A percentile compares a stretch with the other conserved stretches of the same genome.
phyloP scores from a whole-genome alignment of 1,284 basidiomycete species.

The Trichosporon faecale region DNA sequence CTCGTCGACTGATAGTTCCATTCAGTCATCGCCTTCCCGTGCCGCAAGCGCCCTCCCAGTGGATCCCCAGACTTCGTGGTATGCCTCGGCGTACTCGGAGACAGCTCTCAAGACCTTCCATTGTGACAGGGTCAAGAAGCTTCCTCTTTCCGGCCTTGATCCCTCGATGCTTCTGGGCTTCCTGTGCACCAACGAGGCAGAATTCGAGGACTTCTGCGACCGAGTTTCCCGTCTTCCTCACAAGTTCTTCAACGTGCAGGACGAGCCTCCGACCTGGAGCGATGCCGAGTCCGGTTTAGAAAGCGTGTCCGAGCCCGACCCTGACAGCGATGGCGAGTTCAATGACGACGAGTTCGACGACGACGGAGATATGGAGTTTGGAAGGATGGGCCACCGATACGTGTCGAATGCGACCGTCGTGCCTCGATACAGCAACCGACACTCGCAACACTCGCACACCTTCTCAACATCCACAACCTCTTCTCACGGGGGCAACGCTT shows the following conservation, averaged over 20 bases:
- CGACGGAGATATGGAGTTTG: constrained; percentile 18
- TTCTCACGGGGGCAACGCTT: not conserved
- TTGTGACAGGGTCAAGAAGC: constrained; percentile 87
- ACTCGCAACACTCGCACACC: not conserved
- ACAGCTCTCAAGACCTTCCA: constrained; percentile 83
- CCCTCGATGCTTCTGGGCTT: constrained; percentile 97
- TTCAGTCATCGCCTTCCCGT: constrained; percentile 9
- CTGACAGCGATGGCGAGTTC: constrained; percentile 18
- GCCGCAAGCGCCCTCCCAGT: constrained; percentile 17
- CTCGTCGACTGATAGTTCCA: not conserved
- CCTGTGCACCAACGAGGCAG: constrained; percentile 71
- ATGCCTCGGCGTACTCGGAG: constrained; percentile 61
- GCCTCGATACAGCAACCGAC: not conserved
- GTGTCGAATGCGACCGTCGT: constrained; percentile 1
- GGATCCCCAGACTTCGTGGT: constrained; percentile 58
- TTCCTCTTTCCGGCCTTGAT: constrained; percentile 85
- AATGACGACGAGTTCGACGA: constrained; percentile 16
- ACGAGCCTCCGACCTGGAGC: constrained; percentile 79
- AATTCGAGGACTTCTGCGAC: constrained; percentile 76
- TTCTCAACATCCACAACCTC: not conserved
- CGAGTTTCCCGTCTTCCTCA: constrained; percentile 68
- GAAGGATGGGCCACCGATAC: constrained; percentile 11
- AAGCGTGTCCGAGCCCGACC: constrained; percentile 65
- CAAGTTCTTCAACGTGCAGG: constrained; percentile 75
- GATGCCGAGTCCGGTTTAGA: constrained; percentile 70